Evolutionary conservation across 1,139 yeast species (phyloP).

Genomic region (Candida pseudoviswanathii): DNA sequence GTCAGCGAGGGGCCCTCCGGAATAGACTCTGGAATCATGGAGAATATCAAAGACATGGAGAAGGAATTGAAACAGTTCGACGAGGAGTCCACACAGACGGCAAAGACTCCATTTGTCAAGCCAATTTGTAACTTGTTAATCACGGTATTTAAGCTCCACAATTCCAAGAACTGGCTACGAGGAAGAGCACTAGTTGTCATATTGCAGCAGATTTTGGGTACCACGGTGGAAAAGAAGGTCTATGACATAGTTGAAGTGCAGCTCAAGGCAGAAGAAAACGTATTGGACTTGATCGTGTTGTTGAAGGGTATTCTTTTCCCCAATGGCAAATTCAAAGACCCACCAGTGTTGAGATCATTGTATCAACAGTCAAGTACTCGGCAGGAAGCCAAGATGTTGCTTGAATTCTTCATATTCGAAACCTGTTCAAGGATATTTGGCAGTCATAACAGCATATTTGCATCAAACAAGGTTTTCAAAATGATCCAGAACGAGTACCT

Average conservation of each 20-base stretch:
- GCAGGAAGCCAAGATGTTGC: slow-evolving; percentile 59
- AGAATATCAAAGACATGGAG: slow-evolving; percentile 45
- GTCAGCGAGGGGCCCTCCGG: neutral
- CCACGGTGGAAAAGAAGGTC: slow-evolving; percentile 79
- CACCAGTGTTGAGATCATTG: slow-evolving; percentile 47
- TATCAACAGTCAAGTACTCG: slow-evolving; percentile 55
- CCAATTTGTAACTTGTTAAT: slow-evolving; percentile 81
- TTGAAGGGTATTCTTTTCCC: slow-evolving; percentile 66
- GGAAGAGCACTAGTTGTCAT: slow-evolving; percentile 84
- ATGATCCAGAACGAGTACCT: slow-evolving; percentile 75
- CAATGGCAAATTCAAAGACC: slow-evolving; percentile 52
- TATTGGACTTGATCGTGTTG: slow-evolving; percentile 46
- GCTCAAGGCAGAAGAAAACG: slow-evolving; percentile 47
- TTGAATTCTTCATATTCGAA: slow-evolving; percentile 62
- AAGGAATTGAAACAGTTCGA: slow-evolving; percentile 43
- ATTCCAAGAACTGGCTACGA: slow-evolving; percentile 73
- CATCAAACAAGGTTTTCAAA: slow-evolving; percentile 60
- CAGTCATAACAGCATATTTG: slow-evolving; percentile 59
- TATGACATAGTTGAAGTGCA: slow-evolving; percentile 38
- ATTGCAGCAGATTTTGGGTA: slow-evolving; percentile 83
- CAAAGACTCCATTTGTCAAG: slow-evolving; percentile 53
- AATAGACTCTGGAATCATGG: slow-evolving; percentile 20
- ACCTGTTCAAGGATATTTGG: slow-evolving; percentile 80
- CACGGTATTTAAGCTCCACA: slow-evolving; percentile 67
- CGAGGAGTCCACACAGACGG: slow-evolving; percentile 24